Evolutionary conservation across 2,329 filamentous ascomycete genomes (phyloP).

Genomic region (Epichloe uncinata): DNA sequence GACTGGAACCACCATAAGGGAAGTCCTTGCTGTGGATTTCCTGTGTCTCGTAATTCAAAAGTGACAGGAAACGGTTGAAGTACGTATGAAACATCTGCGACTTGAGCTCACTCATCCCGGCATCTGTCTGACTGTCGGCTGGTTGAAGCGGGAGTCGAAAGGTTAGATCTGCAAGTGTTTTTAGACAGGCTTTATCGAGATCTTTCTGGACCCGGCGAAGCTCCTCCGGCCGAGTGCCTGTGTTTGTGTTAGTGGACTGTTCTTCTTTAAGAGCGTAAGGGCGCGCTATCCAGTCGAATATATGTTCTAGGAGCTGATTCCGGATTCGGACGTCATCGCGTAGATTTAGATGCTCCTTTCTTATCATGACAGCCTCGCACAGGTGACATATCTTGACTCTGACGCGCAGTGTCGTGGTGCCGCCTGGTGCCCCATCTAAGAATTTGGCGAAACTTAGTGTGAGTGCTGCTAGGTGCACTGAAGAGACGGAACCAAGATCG

Average conservation of each 20-base stretch:
- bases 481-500: conserved; percentile 47
- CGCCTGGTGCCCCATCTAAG: conserved; percentile 44
- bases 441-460: conserved; percentile 56
- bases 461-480: conserved; percentile 49
- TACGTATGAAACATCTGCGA: conserved; percentile 60
- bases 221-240: conserved; percentile 41
- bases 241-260: conserved; percentile 23
- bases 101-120: conserved; percentile 53
- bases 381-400: conserved; percentile 59
- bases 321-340: conserved; percentile 55
- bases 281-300: conserved; percentile 55
- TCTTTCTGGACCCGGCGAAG: conserved; percentile 46
- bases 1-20: conserved; percentile 21
- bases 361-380: conserved; percentile 49
- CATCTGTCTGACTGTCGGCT: conserved; percentile 51
- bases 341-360: conserved; percentile 55
- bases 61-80: conserved; percentile 54
- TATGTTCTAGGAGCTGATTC: conserved; percentile 54
- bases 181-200: conserved; percentile 51
- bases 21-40: conserved; percentile 23
- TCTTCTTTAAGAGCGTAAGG: conserved; percentile 35
- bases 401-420: conserved; percentile 42
- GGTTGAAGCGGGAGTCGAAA: conserved; percentile 54
- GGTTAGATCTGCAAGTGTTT: conserved; percentile 51
- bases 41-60: conserved; percentile 44